These are phyloP conservation scores for Cladochytrium replicatum DNA, from an alignment of 192 early-diverging fungal species.

Conservation along the genomic window DNA sequence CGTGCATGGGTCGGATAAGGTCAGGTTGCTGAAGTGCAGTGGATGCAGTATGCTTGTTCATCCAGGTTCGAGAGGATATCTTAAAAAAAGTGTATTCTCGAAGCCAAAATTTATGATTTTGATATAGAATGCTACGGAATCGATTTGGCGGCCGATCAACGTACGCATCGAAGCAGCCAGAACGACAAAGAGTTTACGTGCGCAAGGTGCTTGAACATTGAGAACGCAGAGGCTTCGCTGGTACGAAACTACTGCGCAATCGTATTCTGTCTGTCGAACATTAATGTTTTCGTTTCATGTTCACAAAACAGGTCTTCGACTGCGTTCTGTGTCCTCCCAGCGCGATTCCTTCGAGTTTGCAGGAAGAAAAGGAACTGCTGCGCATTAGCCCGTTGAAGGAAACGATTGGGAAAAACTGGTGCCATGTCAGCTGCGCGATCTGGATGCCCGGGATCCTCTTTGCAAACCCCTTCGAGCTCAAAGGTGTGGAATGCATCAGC, in stretches of 20 bases:
- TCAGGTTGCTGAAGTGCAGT: constrained; percentile 5
- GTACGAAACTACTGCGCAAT: constrained; percentile 3
- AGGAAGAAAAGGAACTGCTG: background rate
- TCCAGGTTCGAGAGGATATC: constrained; percentile 9
- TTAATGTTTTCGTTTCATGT: background rate
- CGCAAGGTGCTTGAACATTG: constrained; percentile 18
- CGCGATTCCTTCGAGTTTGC: background rate
- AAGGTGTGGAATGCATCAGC: constrained; percentile 28
- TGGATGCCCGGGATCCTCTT: constrained; percentile 32
- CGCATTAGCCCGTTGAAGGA: constrained; percentile 15
- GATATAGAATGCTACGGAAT: constrained; percentile 25
- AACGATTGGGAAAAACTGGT: constrained; percentile 35
- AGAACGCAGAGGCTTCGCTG: constrained; percentile 14
- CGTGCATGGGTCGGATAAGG: constrained; percentile 2
- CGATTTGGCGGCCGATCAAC: too few species aligned
- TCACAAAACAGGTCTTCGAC: constrained; percentile 14
- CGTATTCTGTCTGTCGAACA: background rate
- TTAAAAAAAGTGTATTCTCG: constrained; percentile 3
- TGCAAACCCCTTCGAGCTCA: constrained; percentile 9
- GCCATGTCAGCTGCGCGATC: constrained; percentile 25
- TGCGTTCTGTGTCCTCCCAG: constrained; percentile 26
- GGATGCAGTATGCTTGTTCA: constrained; percentile 13
- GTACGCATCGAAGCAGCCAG: background rate
- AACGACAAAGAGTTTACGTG: constrained; percentile 7
- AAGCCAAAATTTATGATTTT: constrained; percentile 4